A percentile compares a stretch with the other conserved stretches of the same genome.
Evolutionary conservation across 2,329 filamentous ascomycete genomes (phyloP).

Genomic region (Talaromyces atroroseus): DNA sequence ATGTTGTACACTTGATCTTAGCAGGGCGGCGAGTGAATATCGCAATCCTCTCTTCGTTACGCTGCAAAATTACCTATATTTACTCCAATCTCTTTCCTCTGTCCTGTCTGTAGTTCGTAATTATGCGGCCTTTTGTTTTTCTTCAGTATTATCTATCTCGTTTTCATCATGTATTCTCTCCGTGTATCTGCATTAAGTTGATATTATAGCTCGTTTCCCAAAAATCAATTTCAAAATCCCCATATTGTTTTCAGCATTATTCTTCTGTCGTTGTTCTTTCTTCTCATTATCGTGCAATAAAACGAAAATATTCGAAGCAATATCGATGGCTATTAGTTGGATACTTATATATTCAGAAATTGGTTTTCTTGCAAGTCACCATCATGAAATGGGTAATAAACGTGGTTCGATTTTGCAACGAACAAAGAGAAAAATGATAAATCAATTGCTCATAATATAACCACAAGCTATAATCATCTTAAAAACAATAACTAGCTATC

Average conservation of each 20-base stretch:
- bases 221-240: background rate
- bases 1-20: slow-evolving; percentile 17
- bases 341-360: too few species aligned
- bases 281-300: background rate
- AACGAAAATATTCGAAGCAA: background rate
- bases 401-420: background rate
- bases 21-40: background rate
- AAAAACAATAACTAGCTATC: background rate
- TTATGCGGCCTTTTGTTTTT: background rate
- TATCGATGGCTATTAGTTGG: too few species aligned
- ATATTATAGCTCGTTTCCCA: background rate
- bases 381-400: background rate
- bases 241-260: background rate
- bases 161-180: background rate
- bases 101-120: background rate
- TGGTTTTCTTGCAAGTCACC: too few species aligned
- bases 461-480: background rate
- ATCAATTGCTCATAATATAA: background rate
- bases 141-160: background rate
- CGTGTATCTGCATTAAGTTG: background rate
- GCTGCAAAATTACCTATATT: background rate
- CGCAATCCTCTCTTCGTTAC: background rate
- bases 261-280: background rate
- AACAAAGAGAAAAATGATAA: background rate
- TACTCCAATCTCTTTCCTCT: background rate